Evolutionary conservation across 2,329 filamentous ascomycete genomes (phyloP), one percentile per base, ranked within the genome.

Genomic region (Pleoardoris graminearum): DNA sequence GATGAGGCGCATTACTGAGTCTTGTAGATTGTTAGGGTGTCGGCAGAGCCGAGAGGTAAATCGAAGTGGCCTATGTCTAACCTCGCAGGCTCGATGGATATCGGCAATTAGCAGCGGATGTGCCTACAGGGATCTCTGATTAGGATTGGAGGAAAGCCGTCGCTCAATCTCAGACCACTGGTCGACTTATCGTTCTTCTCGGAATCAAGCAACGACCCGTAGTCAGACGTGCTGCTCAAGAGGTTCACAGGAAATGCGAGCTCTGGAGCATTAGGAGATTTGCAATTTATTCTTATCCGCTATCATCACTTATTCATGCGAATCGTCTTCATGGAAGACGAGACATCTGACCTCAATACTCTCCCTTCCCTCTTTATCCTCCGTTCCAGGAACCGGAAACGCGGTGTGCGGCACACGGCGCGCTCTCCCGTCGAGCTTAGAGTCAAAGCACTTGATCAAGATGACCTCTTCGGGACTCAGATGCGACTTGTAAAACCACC

Each of bases 391-490:
- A 8, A 71, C 53, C 16, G 59, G 46, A 44, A 73, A 73, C 16
- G 70, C 70, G 7, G 63, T 70, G 50, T 73, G 70, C 19, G 70
- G 68, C 6, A 69, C 67, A 2, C 70, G 46, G 12, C 69, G 64
- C 27, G 68, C 68, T n/a, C 69, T 54, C 1, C 69, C 69, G 55
- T 71, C 68, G 1, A 60, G 50, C 57, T 70, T 70, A 3, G 60
- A 68, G 44, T 73, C 70, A 39, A 71, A 73, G 39, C 68, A 71
- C 57, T 71, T 71, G 56, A 73, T 68, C 4, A 73, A 49, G 10
- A 70, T 22, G 0, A 70, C 64, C 45, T 73, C 70, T 1, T 69
- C 64, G 2, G 67, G 67, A 1, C 51, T 54, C 16, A 67, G 54
- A 0, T 51, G 52, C n/a, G 57, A 62, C 53, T 70, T 70, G 48